Base-by-base conservation (phyloP, 805 yeast genomes). In the Candida morakotiae region DNA sequence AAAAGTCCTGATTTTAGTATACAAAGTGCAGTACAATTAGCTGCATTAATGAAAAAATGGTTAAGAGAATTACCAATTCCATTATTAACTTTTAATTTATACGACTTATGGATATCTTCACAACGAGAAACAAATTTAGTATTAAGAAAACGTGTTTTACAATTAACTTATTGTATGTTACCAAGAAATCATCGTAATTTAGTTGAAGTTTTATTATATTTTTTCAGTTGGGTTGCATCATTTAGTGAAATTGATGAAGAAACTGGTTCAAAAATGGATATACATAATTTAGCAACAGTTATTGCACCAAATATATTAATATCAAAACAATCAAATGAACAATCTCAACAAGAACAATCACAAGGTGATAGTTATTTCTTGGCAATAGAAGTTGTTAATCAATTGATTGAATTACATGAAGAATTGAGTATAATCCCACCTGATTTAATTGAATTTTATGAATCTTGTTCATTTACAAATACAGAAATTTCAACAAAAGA, bases 211-310 rank as follows among this genome's bases (percentile, higher is more conserved):
- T 63, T 93, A 28, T 68, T 89, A 22, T 79, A 82, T 41, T 93
- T 93, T 58, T 76, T 93, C 54, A 82, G 81, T 58, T 93, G 98
- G 98, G 91, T 89, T 2, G 87, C 98, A 0, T 86, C 98, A 2
- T 93, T 93, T 63, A 85, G 97, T 1, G 89, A 87, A 48, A 78
- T 89, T 43, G 97, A 88, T 52, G 94, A 87, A 49, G 89, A 85
- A 47, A 77, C 79, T 16, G 75, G 75, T 0, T 87, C 97, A 3
- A 93, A 91, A 64, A 93, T 93, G 98, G 97, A 91, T 56, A 77
- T 85, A 23, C 95, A 88, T 55, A 93, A 93, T 57, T 70, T 93
- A 45, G 95, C 98, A 2, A 93, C 98, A 0, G 99, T 93, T 2
- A 73, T 93, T 34, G 85, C 97, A 0, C 99, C 99, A 1, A 93